phyloP scores from a whole-genome alignment of 2,329 filamentous ascomycete genomes.

The Neodidymelliopsis sp. region DNA sequence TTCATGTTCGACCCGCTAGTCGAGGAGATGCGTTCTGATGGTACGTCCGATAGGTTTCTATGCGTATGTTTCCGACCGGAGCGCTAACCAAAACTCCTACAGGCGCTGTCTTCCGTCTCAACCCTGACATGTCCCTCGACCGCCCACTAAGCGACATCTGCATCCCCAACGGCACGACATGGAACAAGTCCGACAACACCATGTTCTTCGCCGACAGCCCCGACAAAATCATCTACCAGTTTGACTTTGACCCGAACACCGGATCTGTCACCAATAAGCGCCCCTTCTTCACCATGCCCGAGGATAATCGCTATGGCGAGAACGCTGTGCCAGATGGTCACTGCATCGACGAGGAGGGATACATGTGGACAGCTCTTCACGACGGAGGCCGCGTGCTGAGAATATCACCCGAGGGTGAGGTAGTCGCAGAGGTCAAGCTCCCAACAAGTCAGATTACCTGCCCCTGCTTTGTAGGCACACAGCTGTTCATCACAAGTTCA shows the following conservation, averaged over 20 bases:
- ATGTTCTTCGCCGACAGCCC: constrained; percentile 87
- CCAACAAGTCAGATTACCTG: constrained; percentile 85
- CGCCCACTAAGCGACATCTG: constrained; percentile 69
- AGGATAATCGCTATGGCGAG: constrained; percentile 58
- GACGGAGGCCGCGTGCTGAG: constrained; percentile 78
- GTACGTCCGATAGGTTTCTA: too few species aligned
- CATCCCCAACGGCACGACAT: constrained; percentile 86
- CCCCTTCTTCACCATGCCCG: constrained; percentile 74
- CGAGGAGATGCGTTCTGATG: constrained; percentile 60
- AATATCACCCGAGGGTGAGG: constrained; percentile 71
- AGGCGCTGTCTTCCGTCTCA: constrained; percentile 79
- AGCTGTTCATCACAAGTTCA: constrained; percentile 82
- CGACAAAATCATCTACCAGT: constrained; percentile 72
- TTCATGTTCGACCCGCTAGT: constrained; percentile 82
- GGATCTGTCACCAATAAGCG: constrained; percentile 73
- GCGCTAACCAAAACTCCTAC: constrained; percentile 19
- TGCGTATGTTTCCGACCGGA: too few species aligned
- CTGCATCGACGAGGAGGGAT: constrained; percentile 82
- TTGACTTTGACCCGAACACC: constrained; percentile 72
- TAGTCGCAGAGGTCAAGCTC: constrained; percentile 77
- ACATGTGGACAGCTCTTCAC: constrained; percentile 88
- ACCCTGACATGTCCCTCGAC: constrained; percentile 66
- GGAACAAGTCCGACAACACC: constrained; percentile 74
- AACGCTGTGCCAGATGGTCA: constrained; percentile 78
- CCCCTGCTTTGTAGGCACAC: constrained; percentile 76